These are phyloP conservation scores for Coleophoma cylindrospora DNA, from an alignment of 2,329 filamentous ascomycete species.

Conservation along the genomic window DNA sequence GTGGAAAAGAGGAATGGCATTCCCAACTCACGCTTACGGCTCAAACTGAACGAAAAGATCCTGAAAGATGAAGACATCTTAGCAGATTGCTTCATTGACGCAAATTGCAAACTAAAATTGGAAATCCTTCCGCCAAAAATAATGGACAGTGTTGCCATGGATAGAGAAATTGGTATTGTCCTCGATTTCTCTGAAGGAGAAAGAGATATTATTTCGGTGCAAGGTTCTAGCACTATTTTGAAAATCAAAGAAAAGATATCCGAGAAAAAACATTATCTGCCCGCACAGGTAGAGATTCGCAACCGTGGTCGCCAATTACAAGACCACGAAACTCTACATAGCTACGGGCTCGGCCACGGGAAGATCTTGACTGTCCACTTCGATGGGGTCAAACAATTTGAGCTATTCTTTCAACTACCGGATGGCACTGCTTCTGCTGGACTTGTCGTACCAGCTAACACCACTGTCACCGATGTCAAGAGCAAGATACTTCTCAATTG, in stretches of 20 bases:
- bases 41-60: neutral
- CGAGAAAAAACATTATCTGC: no score
- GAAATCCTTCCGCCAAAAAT: neutral
- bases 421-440: neutral
- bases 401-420: neutral
- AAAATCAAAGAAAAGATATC: no score
- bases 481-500: neutral
- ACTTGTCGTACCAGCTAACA: neutral
- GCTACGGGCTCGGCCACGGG: neutral
- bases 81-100: neutral
- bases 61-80: neutral
- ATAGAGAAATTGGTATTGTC: no score
- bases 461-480: neutral
- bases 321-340: no score
- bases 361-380: neutral
- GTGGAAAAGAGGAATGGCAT: neutral
- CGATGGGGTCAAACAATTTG: neutral
- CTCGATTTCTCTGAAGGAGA: no score
- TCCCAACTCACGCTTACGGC: neutral
- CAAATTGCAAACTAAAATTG: neutral
- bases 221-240: no score
- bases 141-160: neutral
- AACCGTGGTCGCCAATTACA: no score
- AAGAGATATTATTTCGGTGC: no score
- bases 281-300: no score